phyloP scores from a whole-genome alignment of 345 rosid genomes.

The Boechera divaricarpa region DNA sequence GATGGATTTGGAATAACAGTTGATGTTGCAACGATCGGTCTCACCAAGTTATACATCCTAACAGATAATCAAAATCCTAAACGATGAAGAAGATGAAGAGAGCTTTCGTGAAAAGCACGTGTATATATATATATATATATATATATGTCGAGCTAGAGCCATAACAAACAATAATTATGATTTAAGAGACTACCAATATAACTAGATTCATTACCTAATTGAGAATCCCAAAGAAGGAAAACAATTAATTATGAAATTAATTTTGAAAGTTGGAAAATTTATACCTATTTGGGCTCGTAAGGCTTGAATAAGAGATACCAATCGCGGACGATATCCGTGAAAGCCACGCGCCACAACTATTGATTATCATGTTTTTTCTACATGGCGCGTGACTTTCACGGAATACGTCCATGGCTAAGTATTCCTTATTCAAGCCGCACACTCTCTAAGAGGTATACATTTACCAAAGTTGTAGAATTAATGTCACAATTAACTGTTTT shows the following conservation, averaged over 20 bases:
- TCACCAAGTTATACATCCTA: neutral
- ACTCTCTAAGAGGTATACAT: no score
- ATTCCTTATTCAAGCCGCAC: neutral
- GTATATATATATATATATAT: no score
- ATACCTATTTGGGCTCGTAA: neutral
- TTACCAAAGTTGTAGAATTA: no score
- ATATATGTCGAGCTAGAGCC: neutral
- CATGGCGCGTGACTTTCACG: neutral
- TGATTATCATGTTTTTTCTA: neutral
- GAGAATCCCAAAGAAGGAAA: neutral
- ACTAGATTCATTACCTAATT: slow-evolving; percentile 4
- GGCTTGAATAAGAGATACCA: neutral
- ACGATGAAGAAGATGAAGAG: neutral
- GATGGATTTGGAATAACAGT: neutral
- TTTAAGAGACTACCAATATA: neutral
- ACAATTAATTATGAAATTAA: neutral
- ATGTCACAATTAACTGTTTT: neutral
- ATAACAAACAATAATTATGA: neutral
- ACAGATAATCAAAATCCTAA: neutral
- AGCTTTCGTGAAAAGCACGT: neutral
- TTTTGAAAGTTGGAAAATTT: neutral
- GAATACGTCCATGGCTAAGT: neutral
- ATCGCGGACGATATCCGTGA: neutral
- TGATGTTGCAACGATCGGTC: neutral
- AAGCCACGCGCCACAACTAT: neutral